Evolutionary conservation across 2,329 filamentous ascomycete genomes (phyloP), one percentile per base, ranked within the genome.

Genomic region (Xylariaceae sp.): DNA sequence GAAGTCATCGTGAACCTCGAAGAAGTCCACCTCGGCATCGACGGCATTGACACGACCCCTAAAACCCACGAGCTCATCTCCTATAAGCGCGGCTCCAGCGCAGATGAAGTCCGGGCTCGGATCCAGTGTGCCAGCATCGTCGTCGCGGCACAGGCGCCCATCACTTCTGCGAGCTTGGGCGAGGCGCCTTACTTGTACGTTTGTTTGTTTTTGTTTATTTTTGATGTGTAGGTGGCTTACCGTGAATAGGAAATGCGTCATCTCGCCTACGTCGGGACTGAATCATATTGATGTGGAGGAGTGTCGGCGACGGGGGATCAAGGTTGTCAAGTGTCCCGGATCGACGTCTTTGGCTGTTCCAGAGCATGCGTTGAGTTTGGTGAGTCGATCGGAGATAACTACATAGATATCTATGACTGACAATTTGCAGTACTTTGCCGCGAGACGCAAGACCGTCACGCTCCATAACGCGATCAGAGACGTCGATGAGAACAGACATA

Each of bases 111-210:
- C 37, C 56, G 62, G 5, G 17, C 57, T 13, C 64, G 66, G 7
- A 59, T 67, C 9, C 66, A 68, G 51, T 64, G 60, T 18, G 66
- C 66, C 4, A 68, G 65, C 39, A 62, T 68, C 51, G 55, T 67
- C 7, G 60, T 67, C 34, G 55, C 62, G 2, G 49, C 58, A 1
- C 65, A 67, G 39, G 37, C 57, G 8, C 17, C 35, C 47, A 64
- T 67, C 34, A 65, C 53, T 2, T 50, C 53, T 15, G 60, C 65
- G 18, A 68, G 64, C 50, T 45, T 68, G 48, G 65, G 65, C 30
- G 62, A 65, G n/a, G 66, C 65, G 11, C 65, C 64, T 8, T 61
- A 67, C 18, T 49, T 68, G 65, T 68, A 61, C 7, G 62, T 60
- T 2, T 3, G 2, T 15, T 1, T 11, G 0, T 8, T 30, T 15